Base-by-base conservation (phyloP, 2,329 filamentous ascomycete genomes). In the Zopfia rhizophila region DNA sequence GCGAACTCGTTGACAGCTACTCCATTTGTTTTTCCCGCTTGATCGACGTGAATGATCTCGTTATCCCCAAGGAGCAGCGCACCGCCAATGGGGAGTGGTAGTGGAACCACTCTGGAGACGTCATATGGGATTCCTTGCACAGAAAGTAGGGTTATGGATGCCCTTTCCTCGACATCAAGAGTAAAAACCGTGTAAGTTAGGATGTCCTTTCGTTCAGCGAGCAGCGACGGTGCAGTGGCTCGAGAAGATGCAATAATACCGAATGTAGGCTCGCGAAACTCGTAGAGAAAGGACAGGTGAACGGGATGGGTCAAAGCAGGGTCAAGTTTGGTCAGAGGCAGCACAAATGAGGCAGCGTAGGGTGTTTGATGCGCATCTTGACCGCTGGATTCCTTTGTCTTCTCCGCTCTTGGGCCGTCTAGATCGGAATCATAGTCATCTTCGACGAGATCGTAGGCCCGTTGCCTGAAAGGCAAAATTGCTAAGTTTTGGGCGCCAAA, bases 251-350 rank as follows among this genome's bases (percentile, higher is more conserved):
- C 94, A 29, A 99, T 79, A 50, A 99, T 92, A 45, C 93, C 94
- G 75, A 99, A 96, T 0, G 94, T 99, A 10, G 94, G 93, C 73
- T 97, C 94, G 70, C 94, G 87, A 73, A 99, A 99, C 76, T 97
- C 93, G 80, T 97, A 85, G 56, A 99, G 78, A 72, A 99, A 99
- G 43, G 90, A 87, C 65, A 99, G 84, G 68, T 96, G 90, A 64
- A 97, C 86, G 36, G 93, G 91, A 72, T 96, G 89, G 49, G 93
- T 85, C 59, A 99, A 81, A 54, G 83, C 85, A 53, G 92, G 89
- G 72, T 97, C 93, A 73, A 99, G 82, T 63, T 91, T 85, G 40
- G 92, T 91, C 56, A 97, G 81, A 54, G 91, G 89, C 55, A 99
- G 82, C 55, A 97, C 93, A 77, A 97, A 99, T 45, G 94, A 97